Conservation (phyloP, 1,284 basidiomycete species). For the Trichosporon sp. region DNA sequence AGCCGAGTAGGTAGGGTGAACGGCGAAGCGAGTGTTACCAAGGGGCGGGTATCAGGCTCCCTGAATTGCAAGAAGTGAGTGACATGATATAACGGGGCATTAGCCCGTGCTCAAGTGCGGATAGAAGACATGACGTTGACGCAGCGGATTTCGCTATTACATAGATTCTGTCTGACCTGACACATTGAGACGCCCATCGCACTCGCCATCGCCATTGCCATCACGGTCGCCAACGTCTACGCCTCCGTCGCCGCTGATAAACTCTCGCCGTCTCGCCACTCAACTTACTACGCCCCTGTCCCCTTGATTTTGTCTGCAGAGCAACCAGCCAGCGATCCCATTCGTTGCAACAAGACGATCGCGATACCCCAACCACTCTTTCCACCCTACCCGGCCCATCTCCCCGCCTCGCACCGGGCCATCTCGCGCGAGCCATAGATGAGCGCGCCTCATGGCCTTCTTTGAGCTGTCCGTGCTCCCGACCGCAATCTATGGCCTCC, state of each 20-base stretch:
- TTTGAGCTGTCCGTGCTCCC: slow-evolving; percentile 2
- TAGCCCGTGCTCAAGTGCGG: neutral
- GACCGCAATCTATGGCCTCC: neutral
- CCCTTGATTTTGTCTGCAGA: neutral
- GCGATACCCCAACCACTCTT: too few species aligned
- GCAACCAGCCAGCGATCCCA: too few species aligned
- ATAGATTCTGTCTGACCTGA: too few species aligned
- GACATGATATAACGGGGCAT: too few species aligned
- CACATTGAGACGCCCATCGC: too few species aligned
- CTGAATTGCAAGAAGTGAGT: too few species aligned
- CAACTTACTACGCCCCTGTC: too few species aligned
- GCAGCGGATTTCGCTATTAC: neutral
- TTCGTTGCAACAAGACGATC: too few species aligned
- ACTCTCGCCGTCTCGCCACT: too few species aligned
- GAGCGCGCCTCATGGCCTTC: neutral
- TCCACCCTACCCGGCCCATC: too few species aligned
- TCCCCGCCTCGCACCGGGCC: neutral
- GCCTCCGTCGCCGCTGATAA: neutral
- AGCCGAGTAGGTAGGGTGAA: neutral
- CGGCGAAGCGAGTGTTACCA: too few species aligned
- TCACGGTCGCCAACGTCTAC: neutral
- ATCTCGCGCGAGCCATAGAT: neutral
- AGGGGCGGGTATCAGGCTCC: too few species aligned
- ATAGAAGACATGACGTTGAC: neutral
- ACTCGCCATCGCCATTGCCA: neutral